Conservation (phyloP, 345 rosid species). For the Brassica cretica region DNA sequence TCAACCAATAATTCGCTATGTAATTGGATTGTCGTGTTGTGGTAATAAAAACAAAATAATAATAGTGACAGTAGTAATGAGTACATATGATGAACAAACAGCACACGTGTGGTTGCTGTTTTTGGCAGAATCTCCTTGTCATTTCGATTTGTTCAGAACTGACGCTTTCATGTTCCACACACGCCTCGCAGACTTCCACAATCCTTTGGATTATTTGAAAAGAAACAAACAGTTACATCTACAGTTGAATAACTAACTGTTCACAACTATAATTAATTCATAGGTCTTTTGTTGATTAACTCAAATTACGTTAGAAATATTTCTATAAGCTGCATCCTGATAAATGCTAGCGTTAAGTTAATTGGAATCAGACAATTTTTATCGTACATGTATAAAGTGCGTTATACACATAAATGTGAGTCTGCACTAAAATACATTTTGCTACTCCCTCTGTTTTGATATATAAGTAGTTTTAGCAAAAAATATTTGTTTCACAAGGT, state of each 20-base stretch:
- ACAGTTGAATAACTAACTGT: not conserved
- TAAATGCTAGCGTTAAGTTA: not conserved
- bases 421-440: slow-evolving; percentile 3
- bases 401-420: slow-evolving; percentile 14
- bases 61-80: not conserved
- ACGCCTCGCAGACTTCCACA: slow-evolving; percentile 35
- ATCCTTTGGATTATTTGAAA: slow-evolving; percentile 15
- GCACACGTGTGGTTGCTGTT: slow-evolving; percentile 41
- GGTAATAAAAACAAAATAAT: slow-evolving; percentile 13
- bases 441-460: not conserved
- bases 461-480: too few relatives aligned
- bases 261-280: not conserved
- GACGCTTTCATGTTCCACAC: slow-evolving; percentile 37
- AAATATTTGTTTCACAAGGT: too few relatives aligned
- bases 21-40: slow-evolving; percentile 13
- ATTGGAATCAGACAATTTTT: not conserved
- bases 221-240: not conserved
- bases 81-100: slow-evolving; percentile 25
- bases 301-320: not conserved
- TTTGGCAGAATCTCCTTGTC: slow-evolving; percentile 38
- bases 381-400: not conserved
- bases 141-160: slow-evolving; percentile 35
- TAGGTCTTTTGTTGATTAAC: not conserved
- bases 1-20: not conserved
- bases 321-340: not conserved